Conservation (phyloP, 1,284 basidiomycete species). For the Leccinum pallidistipes region DNA sequence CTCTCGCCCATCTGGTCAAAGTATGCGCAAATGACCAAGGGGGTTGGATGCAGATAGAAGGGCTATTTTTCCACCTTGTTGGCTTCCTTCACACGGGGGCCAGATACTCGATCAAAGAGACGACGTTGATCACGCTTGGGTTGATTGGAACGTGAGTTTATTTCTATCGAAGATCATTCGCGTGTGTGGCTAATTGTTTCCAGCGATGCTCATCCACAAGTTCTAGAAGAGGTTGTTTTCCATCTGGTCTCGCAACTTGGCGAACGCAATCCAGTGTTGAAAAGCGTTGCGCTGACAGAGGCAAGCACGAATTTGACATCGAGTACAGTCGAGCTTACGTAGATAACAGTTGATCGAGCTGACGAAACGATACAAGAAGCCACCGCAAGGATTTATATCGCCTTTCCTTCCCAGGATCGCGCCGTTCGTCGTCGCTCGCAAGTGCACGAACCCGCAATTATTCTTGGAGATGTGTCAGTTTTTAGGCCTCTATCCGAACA, state of each 20-base stretch:
- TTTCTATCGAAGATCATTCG: conserved; percentile 1
- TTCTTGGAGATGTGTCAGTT: conserved; percentile 65
- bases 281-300: conserved; percentile 70
- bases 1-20: conserved; percentile 49
- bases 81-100: conserved; percentile 42
- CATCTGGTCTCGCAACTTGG: conserved; percentile 72
- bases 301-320: conserved; percentile 18
- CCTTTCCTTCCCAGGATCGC: conserved; percentile 74
- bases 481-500: conserved; percentile 51
- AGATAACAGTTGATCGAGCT: conserved; percentile 56
- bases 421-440: conserved; percentile 61
- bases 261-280: conserved; percentile 63
- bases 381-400: conserved; percentile 67
- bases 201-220: conserved; percentile 51
- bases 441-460: conserved; percentile 58
- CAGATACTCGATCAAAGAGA: conserved; percentile 55
- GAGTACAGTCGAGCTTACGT: conserved; percentile 11
- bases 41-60: conserved; percentile 39
- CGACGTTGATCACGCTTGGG: conserved; percentile 59
- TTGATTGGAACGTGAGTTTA: conserved; percentile 59
- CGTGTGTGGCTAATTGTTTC: conserved; percentile 3
- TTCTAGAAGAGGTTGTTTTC: conserved; percentile 62
- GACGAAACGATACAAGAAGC: conserved; percentile 59
- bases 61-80: conserved; percentile 49
- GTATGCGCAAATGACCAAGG: conserved; percentile 35